These are phyloP conservation scores for Clitopilus passeckerianus DNA, from an alignment of 768 basidiomycete species.

Conservation along the genomic window DNA sequence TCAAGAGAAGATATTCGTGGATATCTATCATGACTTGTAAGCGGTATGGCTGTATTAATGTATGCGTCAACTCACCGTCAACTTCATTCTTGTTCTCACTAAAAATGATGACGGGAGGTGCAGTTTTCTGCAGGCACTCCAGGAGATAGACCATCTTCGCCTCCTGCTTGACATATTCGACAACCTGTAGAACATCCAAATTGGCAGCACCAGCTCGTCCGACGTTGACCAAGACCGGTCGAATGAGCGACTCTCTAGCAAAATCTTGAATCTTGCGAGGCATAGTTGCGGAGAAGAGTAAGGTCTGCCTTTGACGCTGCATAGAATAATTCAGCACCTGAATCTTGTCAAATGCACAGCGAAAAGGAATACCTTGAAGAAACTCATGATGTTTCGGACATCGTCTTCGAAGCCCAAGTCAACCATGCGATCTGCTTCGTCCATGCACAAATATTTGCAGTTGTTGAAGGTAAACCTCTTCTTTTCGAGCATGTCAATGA, in stretches of 20 bases:
- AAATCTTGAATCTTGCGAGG: constrained; percentile 99
- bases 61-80: constrained; percentile 64
- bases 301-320: constrained; percentile 92
- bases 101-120: constrained; percentile 96
- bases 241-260: constrained; percentile 92
- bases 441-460: constrained; percentile 97
- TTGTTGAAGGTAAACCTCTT: constrained; percentile 86
- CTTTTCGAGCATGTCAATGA: constrained; percentile 99
- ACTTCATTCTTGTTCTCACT: constrained; percentile 99
- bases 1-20: constrained; percentile 93
- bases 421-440: constrained; percentile 99
- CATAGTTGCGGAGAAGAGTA: constrained; percentile 99
- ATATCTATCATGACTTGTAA: constrained; percentile 62
- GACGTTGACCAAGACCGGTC: constrained; percentile 93
- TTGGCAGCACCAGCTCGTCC: constrained; percentile 98
- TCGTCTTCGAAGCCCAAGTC: constrained; percentile 99
- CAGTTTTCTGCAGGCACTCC: constrained; percentile 97
- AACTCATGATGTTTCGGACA: constrained; percentile 98
- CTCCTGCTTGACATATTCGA: constrained; percentile 99
- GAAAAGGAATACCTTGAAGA: constrained; percentile 69
- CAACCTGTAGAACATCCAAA: constrained; percentile 91
- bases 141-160: constrained; percentile 99
- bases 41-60: neutral
- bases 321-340: neutral
- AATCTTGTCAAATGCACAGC: neutral